Evolutionary conservation across 192 early-diverging fungal genomes (phyloP), one percentile per base, ranked within the genome.

Genomic region (Oehlia diaphana): DNA sequence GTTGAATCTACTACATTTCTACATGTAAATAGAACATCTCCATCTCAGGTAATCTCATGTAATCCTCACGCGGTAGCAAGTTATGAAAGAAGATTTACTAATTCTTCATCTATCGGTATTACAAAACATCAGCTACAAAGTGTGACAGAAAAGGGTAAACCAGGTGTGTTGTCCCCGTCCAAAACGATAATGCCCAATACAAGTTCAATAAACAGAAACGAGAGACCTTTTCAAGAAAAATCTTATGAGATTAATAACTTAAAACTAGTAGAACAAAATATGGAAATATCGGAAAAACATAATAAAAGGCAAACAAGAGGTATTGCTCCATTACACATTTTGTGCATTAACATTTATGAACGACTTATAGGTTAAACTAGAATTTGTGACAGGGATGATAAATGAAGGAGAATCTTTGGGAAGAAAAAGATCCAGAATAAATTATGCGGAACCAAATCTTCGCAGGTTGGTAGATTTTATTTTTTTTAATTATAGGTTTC

Each of bases 401-500:
- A 64, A 53, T 14, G 14, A 58, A 13, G 50, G 14, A 58, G 50
- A 58, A 58, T 58, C 50, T 58, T 3, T 12, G 50, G 50, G 16
- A 65, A 23, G 63, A 31, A 65, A 31, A 26, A 65, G 63, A 65
- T 28, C 23, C 23, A 10, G 31, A 65, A n/a, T 65, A 65, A 65
- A 65, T 65, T 65, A 65, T 26, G 63, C 63, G 9, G 63, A 65
- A 26, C 63, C 63, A 28, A 65, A 65, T 26, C 63, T 65, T 65
- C 63, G 63, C n/a, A 65, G 28, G 63, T 65, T 31, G 12, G 63
- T 65, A 2, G 0, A 2, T 65, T 31, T 28, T 1, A 10, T 65
- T 65, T 2, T 65, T 2, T 28, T 4, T 7, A 65, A 65, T 2
- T 65, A 58, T 58, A 42, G 39, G 7, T 6, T 42, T 42, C 5